These are phyloP conservation scores for Penicillium brasilianum DNA, from an alignment of 2,329 filamentous ascomycete species.

Conservation along the genomic window DNA sequence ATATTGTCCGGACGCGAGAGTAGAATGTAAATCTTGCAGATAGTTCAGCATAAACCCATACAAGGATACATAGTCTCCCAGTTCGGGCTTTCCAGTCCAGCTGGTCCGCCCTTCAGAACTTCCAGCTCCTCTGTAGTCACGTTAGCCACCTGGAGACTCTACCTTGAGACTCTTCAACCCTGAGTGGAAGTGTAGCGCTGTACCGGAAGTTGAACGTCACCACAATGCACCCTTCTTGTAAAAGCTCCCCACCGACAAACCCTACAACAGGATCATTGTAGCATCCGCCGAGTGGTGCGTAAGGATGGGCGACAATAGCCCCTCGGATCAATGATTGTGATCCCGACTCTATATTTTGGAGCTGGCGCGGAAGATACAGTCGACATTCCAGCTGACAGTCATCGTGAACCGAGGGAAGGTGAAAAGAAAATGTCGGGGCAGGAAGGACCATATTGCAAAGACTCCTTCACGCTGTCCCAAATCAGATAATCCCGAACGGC, in stretches of 20 bases:
- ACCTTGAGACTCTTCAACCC: not conserved
- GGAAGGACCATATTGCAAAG: slow-evolving; percentile 38
- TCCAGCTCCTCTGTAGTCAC: slow-evolving; percentile 69
- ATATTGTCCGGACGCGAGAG: not conserved
- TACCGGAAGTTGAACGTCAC: slow-evolving; percentile 93
- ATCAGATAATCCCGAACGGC: not conserved
- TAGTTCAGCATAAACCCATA: slow-evolving; percentile 81
- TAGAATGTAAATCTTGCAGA: slow-evolving; percentile 60
- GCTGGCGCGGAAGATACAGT: slow-evolving; percentile 70
- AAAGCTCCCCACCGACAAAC: slow-evolving; percentile 66
- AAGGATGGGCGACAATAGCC: slow-evolving; percentile 84
- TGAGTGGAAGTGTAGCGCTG: not conserved
- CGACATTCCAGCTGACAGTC: slow-evolving; percentile 77
- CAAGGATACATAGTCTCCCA: slow-evolving; percentile 80
- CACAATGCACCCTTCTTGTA: slow-evolving; percentile 75
- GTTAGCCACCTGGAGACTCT: slow-evolving; percentile 16
- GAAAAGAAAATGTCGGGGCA: slow-evolving; percentile 62
- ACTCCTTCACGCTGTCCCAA: not conserved
- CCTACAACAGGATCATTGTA: slow-evolving; percentile 82
- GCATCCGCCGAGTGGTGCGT: slow-evolving; percentile 82
- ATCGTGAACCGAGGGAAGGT: slow-evolving; percentile 84
- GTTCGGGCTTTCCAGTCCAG: slow-evolving; percentile 83
- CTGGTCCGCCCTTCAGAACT: slow-evolving; percentile 77
- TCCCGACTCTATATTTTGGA: slow-evolving; percentile 29
- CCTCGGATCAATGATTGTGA: slow-evolving; percentile 51